These are phyloP conservation scores for Ganoderma meredithae DNA, from an alignment of 1,284 basidiomycete genomes.

Conservation along the genomic window DNA sequence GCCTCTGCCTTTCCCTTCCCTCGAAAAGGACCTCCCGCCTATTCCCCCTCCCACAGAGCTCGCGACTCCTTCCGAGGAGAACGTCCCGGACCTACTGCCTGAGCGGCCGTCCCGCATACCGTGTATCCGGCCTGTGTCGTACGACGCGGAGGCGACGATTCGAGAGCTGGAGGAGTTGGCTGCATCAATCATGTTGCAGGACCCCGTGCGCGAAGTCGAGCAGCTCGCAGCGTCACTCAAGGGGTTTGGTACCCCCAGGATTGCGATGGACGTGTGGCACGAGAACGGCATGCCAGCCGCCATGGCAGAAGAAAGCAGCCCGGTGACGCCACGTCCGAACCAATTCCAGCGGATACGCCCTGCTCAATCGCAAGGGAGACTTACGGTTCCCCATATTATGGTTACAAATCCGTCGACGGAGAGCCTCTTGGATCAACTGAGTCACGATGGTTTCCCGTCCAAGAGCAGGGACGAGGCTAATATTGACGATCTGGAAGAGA, in stretches of 20 bases:
- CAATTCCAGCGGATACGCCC: background rate
- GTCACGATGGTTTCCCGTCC: background rate
- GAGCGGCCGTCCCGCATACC: background rate
- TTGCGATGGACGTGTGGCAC: background rate
- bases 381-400: conserved; percentile 34
- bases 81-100: background rate
- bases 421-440: conserved; percentile 13
- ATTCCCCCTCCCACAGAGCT: conserved; percentile 23
- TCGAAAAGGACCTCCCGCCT: conserved; percentile 28
- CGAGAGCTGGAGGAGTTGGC: conserved; percentile 26
- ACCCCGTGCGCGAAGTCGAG: conserved; percentile 27
- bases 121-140: conserved; percentile 19
- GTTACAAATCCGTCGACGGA: conserved; percentile 37
- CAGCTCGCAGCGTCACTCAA: conserved; percentile 29
- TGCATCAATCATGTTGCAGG: conserved; percentile 24
- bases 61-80: conserved; percentile 3
- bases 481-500: conserved; percentile 25
- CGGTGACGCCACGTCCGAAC: background rate
- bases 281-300: background rate
- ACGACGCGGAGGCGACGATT: conserved; percentile 27
- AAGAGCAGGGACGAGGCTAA: conserved; percentile 18
- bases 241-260: background rate
- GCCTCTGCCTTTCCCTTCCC: conserved; percentile 11
- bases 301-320: conserved; percentile 3
- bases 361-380: conserved; percentile 12